A percentile compares a stretch with the other conserved stretches of the same genome.
Evolutionary conservation across 2,329 filamentous ascomycete species (phyloP).

Genomic region (Paraconiothyrium brasiliense): DNA sequence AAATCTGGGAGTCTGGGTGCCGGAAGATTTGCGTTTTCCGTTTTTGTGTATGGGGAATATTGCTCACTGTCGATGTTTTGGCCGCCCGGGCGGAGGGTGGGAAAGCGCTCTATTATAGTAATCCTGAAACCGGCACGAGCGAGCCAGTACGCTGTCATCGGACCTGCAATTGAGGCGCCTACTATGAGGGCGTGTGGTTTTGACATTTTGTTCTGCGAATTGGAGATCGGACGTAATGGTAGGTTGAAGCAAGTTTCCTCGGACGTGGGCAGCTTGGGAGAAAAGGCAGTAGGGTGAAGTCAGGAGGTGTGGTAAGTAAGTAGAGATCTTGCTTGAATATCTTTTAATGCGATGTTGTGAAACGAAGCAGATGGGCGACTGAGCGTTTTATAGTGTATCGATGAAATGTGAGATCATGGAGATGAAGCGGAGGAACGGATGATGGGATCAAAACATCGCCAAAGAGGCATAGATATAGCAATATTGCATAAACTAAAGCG

Average conservation of each 20-base stretch:
- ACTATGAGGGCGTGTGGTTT: slow-evolving; percentile 39
- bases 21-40: too few relatives aligned
- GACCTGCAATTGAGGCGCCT: slow-evolving; percentile 48
- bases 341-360: neutral
- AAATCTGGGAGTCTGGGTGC: too few relatives aligned
- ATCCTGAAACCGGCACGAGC: slow-evolving; percentile 40
- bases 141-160: slow-evolving; percentile 43
- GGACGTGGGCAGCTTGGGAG: neutral
- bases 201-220: slow-evolving; percentile 9
- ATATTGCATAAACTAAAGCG: neutral
- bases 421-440: slow-evolving; percentile 12
- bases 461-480: neutral
- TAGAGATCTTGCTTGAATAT: neutral
- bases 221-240: neutral
- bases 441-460: neutral
- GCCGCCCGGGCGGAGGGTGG: slow-evolving; percentile 49
- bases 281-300: too few relatives aligned
- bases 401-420: neutral
- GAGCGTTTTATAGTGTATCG: neutral
- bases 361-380: neutral
- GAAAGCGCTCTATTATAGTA: slow-evolving; percentile 54
- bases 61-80: slow-evolving; percentile 50
- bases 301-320: too few relatives aligned
- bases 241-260: neutral
- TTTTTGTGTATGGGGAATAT: too few relatives aligned